Evolutionary conservation across 1,139 yeast species (phyloP), one percentile per base, ranked within the genome.

Genomic region (Eremothecium gossypii): DNA sequence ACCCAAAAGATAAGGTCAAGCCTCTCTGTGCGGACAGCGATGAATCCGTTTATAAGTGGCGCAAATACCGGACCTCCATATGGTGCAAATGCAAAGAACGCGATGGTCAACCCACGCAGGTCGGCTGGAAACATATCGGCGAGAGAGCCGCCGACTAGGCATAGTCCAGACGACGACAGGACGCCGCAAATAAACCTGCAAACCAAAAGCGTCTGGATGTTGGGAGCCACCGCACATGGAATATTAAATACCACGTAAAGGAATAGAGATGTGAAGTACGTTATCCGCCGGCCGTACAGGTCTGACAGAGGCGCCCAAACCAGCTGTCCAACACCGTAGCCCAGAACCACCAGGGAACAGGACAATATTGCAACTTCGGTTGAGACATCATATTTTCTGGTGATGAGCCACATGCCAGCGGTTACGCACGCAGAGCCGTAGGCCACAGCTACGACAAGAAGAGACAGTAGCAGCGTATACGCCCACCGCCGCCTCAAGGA

Each of bases 41-140:
- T 80, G 66, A 86, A 86, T 30, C 96, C 96, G 57, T 85, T 83
- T 35, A 84, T 86, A 42, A 87, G 66, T n/a, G 94, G 95, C 30
- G 95, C 96, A 41, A 86, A 65, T 30, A 84, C 94, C 0, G 96
- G 96, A 39, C 95, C 96, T 42, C 91, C 80, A 63, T 86, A 86
- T 3, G 96, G 96, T 44, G 94, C 89, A 56, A 86, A 86, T 28
- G 94, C 86, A 61, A 86, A 87, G 54, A 82, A 81, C 0, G 95
- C 94, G 65, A 86, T 86, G 29, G 95, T 95, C 56, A 80, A 74
- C 52, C 95, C 95, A 67, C 96, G 74, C 2, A 87, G 77, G 52
- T 78, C 83, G 36, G 77, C 72, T 44, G 83, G 83, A 70, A 79
- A 77, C 68, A 87, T 74, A 65, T 87, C 96, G 41, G 93, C 93